Evolutionary conservation across 371 early-diverging fungal species (phyloP).

Genomic region (Dinochytrium kinnereticum): DNA sequence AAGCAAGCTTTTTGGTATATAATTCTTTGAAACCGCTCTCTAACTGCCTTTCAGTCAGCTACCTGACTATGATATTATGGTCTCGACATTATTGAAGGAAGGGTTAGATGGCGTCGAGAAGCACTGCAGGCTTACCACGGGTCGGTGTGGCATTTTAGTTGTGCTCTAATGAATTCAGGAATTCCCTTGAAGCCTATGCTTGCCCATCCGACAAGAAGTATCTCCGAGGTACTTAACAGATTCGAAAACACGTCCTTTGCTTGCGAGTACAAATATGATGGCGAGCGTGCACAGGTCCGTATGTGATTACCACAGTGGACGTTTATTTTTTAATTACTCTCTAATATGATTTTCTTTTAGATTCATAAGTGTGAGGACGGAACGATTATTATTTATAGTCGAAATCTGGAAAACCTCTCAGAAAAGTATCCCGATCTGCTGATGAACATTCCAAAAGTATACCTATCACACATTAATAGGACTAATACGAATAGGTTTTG

Average conservation of each 20-base stretch:
- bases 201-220: conserved; percentile 97
- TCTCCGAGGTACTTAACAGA: conserved; percentile 92
- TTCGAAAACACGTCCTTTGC: conserved; percentile 92
- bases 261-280: conserved; percentile 99
- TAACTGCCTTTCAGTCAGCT: conserved; percentile 62
- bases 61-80: conserved; percentile 89
- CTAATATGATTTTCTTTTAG: conserved; percentile 39
- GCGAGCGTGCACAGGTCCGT: conserved; percentile 96
- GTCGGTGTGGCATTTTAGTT: conserved; percentile 33
- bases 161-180: conserved; percentile 41
- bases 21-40: conserved; percentile 12
- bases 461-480: too few species aligned
- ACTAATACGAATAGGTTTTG: neutral
- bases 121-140: conserved; percentile 88
- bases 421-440: conserved; percentile 95
- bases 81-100: conserved; percentile 81
- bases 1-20: conserved; percentile 89
- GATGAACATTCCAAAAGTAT: conserved; percentile 66
- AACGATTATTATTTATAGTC: conserved; percentile 84
- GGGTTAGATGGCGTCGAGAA: conserved; percentile 70
- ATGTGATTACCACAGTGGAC: neutral
- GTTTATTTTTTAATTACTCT: neutral
- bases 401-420: conserved; percentile 98
- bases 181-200: conserved; percentile 99
- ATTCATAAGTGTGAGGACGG: conserved; percentile 84